These are phyloP conservation scores for Leishmania arabica DNA, from an alignment of 208 protist species.

Conservation along the genomic window DNA sequence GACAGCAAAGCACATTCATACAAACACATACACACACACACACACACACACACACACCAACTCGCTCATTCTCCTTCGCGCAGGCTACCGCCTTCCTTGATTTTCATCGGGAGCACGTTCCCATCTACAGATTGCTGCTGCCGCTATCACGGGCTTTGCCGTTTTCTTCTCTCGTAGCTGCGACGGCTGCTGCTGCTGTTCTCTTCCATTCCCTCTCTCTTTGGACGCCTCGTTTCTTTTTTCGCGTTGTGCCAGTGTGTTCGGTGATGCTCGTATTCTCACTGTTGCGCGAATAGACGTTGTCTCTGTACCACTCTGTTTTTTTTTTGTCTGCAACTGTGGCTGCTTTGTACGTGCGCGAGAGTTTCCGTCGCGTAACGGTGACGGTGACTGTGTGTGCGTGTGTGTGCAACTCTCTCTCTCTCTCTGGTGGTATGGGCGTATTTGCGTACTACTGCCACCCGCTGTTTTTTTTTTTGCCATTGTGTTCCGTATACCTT, in stretches of 20 bases:
- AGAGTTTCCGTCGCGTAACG: neutral
- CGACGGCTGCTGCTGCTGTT: neutral
- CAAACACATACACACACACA: neutral
- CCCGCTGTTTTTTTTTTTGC: neutral
- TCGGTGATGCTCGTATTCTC: neutral
- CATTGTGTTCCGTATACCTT: neutral
- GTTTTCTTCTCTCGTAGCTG: neutral
- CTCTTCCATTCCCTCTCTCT: neutral
- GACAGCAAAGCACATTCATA: neutral
- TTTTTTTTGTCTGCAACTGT: neutral
- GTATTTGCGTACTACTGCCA: neutral
- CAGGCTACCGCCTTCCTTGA: constrained; percentile 14
- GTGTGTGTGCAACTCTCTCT: neutral
- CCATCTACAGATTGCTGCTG: neutral
- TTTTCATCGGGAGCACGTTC: neutral
- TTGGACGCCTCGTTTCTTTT: neutral
- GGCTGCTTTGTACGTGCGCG: neutral
- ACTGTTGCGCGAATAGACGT: neutral
- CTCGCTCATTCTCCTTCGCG: neutral
- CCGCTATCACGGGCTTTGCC: neutral
- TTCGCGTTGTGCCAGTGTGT: neutral
- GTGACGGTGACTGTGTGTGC: neutral
- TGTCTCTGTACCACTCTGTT: neutral
- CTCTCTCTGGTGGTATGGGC: neutral
- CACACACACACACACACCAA: neutral